Conservation (phyloP, 306 rosid species). For the Acacia acuminata region DNA sequence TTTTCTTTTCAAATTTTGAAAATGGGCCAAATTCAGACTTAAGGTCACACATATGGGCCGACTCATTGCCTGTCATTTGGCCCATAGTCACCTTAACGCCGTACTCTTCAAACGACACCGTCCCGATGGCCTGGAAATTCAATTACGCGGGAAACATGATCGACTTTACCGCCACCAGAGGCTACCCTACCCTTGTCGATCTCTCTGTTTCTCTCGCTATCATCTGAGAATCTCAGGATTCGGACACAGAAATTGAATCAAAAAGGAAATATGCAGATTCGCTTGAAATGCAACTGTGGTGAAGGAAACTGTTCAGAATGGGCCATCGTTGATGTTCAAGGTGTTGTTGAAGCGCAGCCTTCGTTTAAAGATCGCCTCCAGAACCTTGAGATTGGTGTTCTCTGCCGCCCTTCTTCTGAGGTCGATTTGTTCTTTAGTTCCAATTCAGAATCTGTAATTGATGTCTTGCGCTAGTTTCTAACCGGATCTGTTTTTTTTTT, state of each 20-base stretch:
- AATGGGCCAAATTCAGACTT: no score
- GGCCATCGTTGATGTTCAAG: constrained; percentile 82
- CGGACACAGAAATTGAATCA: neutral
- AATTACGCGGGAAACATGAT: neutral
- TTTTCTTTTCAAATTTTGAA: no score
- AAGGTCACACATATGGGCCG: no score
- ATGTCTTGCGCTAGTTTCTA: neutral
- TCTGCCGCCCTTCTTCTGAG: constrained; percentile 82
- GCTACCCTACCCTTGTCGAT: neutral
- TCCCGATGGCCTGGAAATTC: neutral
- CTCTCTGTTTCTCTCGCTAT: neutral
- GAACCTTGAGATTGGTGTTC: constrained; percentile 65
- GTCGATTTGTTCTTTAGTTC: constrained; percentile 21
- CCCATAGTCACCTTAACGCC: neutral
- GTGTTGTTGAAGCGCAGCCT: constrained; percentile 65
- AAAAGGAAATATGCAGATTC: constrained; percentile 58
- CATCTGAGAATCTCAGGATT: neutral
- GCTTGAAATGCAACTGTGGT: constrained; percentile 62
- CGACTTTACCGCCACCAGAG: constrained; percentile 4
- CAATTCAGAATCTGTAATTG: neutral
- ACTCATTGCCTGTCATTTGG: no score
- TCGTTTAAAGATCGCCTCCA: constrained; percentile 58
- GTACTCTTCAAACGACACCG: neutral
- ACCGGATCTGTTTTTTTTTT: neutral
- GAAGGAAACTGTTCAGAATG: constrained; percentile 71